phyloP scores from a whole-genome alignment of 768 basidiomycete genomes.

The Phanerodontia chrysosporium region DNA sequence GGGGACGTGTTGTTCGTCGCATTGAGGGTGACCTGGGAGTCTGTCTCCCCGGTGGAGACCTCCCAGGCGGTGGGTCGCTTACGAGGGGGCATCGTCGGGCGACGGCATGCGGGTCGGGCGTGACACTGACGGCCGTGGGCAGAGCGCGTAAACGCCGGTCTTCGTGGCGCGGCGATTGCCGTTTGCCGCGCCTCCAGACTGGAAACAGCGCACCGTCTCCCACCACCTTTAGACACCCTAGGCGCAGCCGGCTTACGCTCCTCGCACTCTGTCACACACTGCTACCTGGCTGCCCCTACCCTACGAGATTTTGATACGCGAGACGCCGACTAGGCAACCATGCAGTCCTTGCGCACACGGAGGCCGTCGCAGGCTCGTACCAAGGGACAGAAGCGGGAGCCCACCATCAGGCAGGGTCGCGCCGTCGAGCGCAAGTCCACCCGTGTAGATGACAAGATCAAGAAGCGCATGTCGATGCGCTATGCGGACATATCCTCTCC shows the following conservation, averaged over 20 bases:
- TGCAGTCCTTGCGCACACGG: constrained; percentile 32
- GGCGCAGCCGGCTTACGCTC: background rate
- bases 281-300: background rate
- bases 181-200: background rate
- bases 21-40: constrained; percentile 6
- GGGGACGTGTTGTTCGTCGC: constrained; percentile 1
- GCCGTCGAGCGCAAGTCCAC: constrained; percentile 36
- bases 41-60: constrained; percentile 47
- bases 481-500: constrained; percentile 85
- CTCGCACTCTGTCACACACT: background rate
- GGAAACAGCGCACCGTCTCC: background rate
- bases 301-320: background rate
- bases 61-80: constrained; percentile 47
- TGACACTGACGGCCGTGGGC: no score
- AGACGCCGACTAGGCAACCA: background rate
- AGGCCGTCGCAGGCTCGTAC: constrained; percentile 22
- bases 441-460: constrained; percentile 81
- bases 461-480: constrained; percentile 93
- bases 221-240: background rate
- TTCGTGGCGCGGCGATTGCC: constrained; percentile 3
- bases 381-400: constrained; percentile 17
- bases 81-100: constrained; percentile 9
- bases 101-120: no score
- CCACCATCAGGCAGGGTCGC: constrained; percentile 4
- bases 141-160: background rate